Base-by-base conservation (phyloP, 805 yeast genomes). In the Zygosaccharomyces gambellarensis region DNA sequence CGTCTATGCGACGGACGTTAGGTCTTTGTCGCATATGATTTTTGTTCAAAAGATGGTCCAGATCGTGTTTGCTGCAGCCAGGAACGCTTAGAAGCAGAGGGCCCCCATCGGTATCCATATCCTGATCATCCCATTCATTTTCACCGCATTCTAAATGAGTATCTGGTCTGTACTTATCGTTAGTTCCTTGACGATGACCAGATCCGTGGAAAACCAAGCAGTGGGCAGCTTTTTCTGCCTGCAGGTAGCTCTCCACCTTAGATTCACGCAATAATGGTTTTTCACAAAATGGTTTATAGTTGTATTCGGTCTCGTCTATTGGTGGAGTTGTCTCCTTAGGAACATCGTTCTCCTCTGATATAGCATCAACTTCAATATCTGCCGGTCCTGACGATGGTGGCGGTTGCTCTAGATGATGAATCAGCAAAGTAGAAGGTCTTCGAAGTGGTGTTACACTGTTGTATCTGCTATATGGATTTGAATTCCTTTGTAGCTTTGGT, bases 161-260 rank as follows among this genome's bases (percentile, higher is more conserved):
- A 46, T 65, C 69, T 4, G 70, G 69, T 46, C 67, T 50, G 46
- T 49, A 64, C 10, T 43, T 47, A 11, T 42, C 45, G 5, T 47
- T 38, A 19, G 28, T 23, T 17, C 46, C 49, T 7, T 36, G 39
- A 5, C 23, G 10, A 39, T 61, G 64, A 7, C 42, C 51, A 30
- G 50, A 42, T 29, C 52, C 54, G 45, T 65, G 68, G 49, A 64
- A 65, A 14, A 64, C 49, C 8, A 59, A 43, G 39, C 65, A 61
- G 49, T 65, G 70, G 23, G 61, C 60, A 17, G 68, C 65, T 34
- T 58, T 52, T 43, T 65, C 70, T 7, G 65, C 50, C 19, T 43
- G 47, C 3, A 57, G 48, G 30, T 53, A 46, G 17, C 52, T 55
- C 1, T 53, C 52, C 0, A 55, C 42, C 48, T 61, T 65, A 22